Percentiles rank a stretch among this genome's conserved stretches.
Evolutionary conservation across 2,329 filamentous ascomycete species (phyloP).

Genomic region (Aspergillus sojae): DNA sequence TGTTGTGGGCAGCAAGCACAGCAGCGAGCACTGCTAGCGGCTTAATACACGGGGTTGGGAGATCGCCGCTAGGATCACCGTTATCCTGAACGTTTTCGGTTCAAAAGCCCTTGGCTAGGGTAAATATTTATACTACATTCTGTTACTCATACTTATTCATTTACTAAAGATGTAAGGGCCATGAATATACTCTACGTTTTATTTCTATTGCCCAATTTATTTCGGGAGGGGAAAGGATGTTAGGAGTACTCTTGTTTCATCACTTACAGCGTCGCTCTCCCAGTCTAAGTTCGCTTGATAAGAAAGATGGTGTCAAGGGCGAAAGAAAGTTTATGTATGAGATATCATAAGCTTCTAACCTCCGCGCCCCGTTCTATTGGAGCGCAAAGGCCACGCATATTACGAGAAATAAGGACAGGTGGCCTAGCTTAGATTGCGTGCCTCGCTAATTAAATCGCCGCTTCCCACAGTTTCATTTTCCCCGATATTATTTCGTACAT

Average conservation of each 20-base stretch:
- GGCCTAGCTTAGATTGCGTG: constrained; percentile 15
- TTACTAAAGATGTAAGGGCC: background rate
- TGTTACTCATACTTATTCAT: background rate
- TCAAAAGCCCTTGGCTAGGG: constrained; percentile 12
- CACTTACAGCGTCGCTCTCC: background rate
- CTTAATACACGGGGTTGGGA: constrained; percentile 20
- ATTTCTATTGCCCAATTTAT: background rate
- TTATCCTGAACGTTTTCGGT: constrained; percentile 18
- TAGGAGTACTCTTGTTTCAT: background rate
- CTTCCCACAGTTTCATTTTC: background rate
- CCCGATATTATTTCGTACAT: constrained; percentile 4
- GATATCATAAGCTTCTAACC: constrained; percentile 4
- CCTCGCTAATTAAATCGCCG: constrained; percentile 4
- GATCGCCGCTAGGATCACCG: constrained; percentile 39
- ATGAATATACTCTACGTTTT: no score
- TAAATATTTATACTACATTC: background rate
- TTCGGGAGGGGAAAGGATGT: background rate
- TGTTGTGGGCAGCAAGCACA: constrained; percentile 12
- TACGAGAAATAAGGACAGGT: background rate
- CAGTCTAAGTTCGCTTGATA: background rate
- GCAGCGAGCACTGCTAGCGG: constrained; percentile 14
- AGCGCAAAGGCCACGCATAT: background rate
- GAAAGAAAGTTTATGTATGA: constrained; percentile 4
- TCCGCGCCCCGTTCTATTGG: constrained; percentile 2
- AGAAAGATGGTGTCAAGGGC: background rate